Conservation (phyloP, 352 stramenopile genomes). For the Pythium utonaiense region DNA sequence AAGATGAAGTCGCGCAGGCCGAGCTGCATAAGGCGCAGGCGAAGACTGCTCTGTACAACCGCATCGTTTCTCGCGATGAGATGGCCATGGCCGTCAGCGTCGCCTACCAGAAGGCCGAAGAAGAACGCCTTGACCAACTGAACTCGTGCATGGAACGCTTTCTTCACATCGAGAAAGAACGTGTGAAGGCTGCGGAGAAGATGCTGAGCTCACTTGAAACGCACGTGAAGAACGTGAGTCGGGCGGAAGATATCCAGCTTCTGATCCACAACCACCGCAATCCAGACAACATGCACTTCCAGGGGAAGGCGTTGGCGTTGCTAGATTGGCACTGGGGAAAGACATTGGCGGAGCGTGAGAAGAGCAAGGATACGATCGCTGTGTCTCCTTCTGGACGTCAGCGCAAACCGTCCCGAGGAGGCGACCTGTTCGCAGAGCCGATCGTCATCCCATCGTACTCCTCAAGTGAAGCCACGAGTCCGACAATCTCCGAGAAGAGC, state of each 20-base stretch:
- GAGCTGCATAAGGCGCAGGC: constrained; percentile 51
- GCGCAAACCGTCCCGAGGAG: neutral
- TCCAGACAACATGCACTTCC: constrained; percentile 86
- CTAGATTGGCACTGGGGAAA: constrained; percentile 84
- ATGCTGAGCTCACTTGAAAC: constrained; percentile 55
- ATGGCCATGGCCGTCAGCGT: constrained; percentile 89
- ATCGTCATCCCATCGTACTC: constrained; percentile 15
- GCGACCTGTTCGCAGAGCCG: constrained; percentile 12
- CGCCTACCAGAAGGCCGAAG: constrained; percentile 81
- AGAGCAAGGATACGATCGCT: neutral
- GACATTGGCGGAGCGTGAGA: constrained; percentile 30
- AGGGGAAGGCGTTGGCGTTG: constrained; percentile 81
- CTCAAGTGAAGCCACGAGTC: neutral
- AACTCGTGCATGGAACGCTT: constrained; percentile 67
- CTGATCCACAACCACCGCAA: constrained; percentile 83
- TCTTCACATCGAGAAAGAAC: constrained; percentile 74
- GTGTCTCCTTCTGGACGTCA: neutral
- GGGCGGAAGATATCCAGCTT: constrained; percentile 78
- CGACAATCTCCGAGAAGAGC: constrained; percentile 17
- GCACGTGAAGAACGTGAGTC: constrained; percentile 58
- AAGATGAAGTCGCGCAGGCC: constrained; percentile 59
- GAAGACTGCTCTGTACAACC: constrained; percentile 80
- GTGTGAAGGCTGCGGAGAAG: constrained; percentile 54
- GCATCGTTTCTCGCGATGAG: constrained; percentile 78
- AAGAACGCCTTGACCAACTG: constrained; percentile 78